phyloP scores from a whole-genome alignment of 495 filamentous ascomycete genomes.

The Lepraria neglecta region DNA sequence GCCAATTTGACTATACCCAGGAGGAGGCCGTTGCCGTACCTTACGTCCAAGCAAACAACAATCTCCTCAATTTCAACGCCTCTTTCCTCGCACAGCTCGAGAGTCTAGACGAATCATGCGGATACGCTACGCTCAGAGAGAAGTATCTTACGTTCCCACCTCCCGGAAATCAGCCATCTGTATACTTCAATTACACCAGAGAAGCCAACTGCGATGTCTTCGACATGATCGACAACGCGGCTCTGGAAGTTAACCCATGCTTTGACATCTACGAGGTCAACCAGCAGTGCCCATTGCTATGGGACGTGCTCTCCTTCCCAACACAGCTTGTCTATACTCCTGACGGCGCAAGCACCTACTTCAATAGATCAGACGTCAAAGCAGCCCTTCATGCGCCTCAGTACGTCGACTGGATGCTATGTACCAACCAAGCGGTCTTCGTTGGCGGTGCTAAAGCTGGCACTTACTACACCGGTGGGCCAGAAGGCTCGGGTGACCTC shows the following conservation, averaged over 20 bases:
- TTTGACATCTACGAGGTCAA: constrained; percentile 54
- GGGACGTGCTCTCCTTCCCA: constrained; percentile 47
- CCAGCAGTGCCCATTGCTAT: constrained; percentile 39
- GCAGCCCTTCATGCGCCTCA: constrained; percentile 49
- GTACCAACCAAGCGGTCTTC: constrained; percentile 40
- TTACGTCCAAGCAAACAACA: constrained; percentile 43
- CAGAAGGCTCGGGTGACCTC: constrained; percentile 29
- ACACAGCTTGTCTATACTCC: constrained; percentile 37
- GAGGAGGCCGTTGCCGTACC: constrained; percentile 38
- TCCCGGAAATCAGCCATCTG: constrained; percentile 32
- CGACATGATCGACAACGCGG: constrained; percentile 42
- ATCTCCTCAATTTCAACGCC: constrained; percentile 52
- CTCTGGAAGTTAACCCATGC: constrained; percentile 49
- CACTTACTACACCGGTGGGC: constrained; percentile 31
- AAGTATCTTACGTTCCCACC: constrained; percentile 53
- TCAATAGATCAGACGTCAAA: constrained; percentile 52
- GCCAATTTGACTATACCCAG: constrained; percentile 39
- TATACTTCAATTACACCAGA: constrained; percentile 39
- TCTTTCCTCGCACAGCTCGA: constrained; percentile 46
- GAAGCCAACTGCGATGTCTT: constrained; percentile 51
- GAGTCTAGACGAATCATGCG: constrained; percentile 45
- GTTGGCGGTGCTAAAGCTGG: constrained; percentile 29
- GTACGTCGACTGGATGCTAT: constrained; percentile 40
- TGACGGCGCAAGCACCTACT: constrained; percentile 45
- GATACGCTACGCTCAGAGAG: constrained; percentile 49